Conservation (phyloP, 1,284 basidiomycete species). For the Rhodofomes roseus region DNA sequence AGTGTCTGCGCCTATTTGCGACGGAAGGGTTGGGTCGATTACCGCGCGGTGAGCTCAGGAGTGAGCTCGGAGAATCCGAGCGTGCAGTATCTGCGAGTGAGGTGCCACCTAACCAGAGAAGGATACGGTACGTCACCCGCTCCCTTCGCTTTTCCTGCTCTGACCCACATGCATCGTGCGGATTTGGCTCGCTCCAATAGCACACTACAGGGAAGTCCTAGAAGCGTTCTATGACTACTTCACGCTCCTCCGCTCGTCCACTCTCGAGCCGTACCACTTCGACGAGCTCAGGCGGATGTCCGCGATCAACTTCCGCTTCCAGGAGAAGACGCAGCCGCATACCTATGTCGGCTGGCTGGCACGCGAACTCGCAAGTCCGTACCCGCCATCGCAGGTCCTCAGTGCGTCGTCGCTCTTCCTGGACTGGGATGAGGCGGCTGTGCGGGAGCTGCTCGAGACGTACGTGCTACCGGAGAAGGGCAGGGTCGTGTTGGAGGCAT, state of each 20-base stretch:
- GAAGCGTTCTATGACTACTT: constrained; percentile 59
- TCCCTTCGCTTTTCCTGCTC: background rate
- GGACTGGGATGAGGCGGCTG: constrained; percentile 21
- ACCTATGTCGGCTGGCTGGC: constrained; percentile 18
- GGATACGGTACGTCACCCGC: constrained; percentile 43
- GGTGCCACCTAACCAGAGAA: constrained; percentile 53
- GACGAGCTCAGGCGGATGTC: constrained; percentile 54
- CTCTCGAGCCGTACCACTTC: constrained; percentile 48
- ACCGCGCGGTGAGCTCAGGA: constrained; percentile 42
- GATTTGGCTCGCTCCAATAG: constrained; percentile 20
- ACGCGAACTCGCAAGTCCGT: constrained; percentile 16
- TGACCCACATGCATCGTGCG: background rate
- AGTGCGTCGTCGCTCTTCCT: constrained; percentile 15
- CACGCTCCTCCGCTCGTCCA: constrained; percentile 42
- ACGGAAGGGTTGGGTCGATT: constrained; percentile 60
- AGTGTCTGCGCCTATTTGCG: constrained; percentile 63
- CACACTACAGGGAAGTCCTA: constrained; percentile 54
- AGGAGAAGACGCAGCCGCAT: constrained; percentile 43
- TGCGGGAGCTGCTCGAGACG: constrained; percentile 13
- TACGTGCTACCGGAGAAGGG: constrained; percentile 34
- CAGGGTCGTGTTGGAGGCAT: constrained; percentile 43
- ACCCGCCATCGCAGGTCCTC: constrained; percentile 19
- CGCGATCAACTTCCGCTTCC: constrained; percentile 57
- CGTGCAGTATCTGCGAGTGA: constrained; percentile 58
- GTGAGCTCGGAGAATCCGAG: constrained; percentile 41